Evolutionary conservation across 2,329 filamentous ascomycete genomes (phyloP), one percentile per base, ranked within the genome.

Genomic region (Ophiocordyceps camponoti-saundersi): DNA sequence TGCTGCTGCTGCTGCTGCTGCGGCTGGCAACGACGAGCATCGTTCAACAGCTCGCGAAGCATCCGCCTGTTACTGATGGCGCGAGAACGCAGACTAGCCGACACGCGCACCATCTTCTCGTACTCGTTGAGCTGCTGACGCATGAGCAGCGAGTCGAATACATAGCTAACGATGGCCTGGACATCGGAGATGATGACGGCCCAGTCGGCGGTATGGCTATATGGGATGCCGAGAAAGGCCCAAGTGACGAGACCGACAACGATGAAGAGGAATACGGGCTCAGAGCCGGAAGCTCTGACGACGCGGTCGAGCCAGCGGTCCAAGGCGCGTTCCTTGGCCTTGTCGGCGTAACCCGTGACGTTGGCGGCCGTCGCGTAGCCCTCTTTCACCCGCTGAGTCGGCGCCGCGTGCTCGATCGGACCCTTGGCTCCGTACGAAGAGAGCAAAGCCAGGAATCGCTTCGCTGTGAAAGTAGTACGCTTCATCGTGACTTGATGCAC

Each of bases 121-220:
- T 58, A 57, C 12, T 55, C 54, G 48, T 61, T 65, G 32, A 58
- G 56, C 48, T 64, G 62, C 53, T 66, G 62, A 1, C 63, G 57
- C 53, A 65, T 60, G 39, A 65, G 61, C 16, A 66, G 56, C 8
- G 61, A 63, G 23, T 61, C 62, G 11, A 59, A 63, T 39, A 63
- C 52, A 48, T 65, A 65, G 45, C 61, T 57, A 46, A 62, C 55
- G 46, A 65, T 62, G 15, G 62, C 61, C 45, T 57, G 59, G 12
- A 57, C 53, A 44, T 65, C 60, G 29, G 61, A 59, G 20, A 65
- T 51, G 29, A 63, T 50, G 41, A 63, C 62, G 30, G 62, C 58
- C 63, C 62, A 65, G 2, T 56, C 57, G 39, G 62, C 57, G 2
- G 55, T 55, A 7, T 59, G 50, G 1, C 61, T 61, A 36, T 57